phyloP scores from a whole-genome alignment of 345 rosid species.

The Populus ilicifolia region DNA sequence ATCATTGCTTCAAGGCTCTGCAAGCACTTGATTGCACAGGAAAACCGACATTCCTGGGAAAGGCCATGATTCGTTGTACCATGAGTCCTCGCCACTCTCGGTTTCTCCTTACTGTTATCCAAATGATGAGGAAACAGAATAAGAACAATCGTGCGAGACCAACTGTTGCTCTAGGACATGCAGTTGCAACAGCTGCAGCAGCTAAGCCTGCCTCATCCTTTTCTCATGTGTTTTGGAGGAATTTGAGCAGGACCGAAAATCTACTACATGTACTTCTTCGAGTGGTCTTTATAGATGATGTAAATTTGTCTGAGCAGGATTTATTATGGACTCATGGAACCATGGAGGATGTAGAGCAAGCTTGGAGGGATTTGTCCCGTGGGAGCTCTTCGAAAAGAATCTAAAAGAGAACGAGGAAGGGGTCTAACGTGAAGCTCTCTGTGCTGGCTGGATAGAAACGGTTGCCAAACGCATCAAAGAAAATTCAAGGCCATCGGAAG shows the following conservation, averaged over 20 bases:
- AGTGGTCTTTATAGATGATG: slow-evolving; percentile 51
- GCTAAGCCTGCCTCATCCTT: slow-evolving; percentile 70
- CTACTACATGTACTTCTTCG: slow-evolving; percentile 55
- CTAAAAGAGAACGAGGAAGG: slow-evolving; percentile 52
- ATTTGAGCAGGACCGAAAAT: slow-evolving; percentile 24
- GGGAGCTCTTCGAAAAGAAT: slow-evolving; percentile 25
- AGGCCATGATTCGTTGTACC: slow-evolving; percentile 78
- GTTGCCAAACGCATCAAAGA: slow-evolving; percentile 59
- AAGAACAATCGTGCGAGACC: slow-evolving; percentile 41
- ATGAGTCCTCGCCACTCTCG: slow-evolving; percentile 90
- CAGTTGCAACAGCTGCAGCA: slow-evolving; percentile 75
- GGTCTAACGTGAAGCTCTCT: slow-evolving; percentile 64
- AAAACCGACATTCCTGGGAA: slow-evolving; percentile 66
- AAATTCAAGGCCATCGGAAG: slow-evolving; percentile 25
- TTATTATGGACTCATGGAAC: slow-evolving; percentile 80
- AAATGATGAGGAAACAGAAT: slow-evolving; percentile 36
- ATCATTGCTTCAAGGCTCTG: slow-evolving; percentile 60
- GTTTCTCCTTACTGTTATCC: slow-evolving; percentile 74
- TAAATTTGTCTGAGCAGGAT: slow-evolving; percentile 25
- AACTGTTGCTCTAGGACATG: slow-evolving; percentile 62
- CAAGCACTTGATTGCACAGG: slow-evolving; percentile 68
- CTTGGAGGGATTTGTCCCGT: slow-evolving; percentile 55
- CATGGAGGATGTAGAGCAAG: slow-evolving; percentile 51
- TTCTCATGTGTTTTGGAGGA: slow-evolving; percentile 53
- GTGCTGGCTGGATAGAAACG: slow-evolving; percentile 93